Percentiles rank a stretch among this genome's conserved stretches.
Conservation (phyloP, 1,284 basidiomycete species). For the Ustilago hordei region DNA sequence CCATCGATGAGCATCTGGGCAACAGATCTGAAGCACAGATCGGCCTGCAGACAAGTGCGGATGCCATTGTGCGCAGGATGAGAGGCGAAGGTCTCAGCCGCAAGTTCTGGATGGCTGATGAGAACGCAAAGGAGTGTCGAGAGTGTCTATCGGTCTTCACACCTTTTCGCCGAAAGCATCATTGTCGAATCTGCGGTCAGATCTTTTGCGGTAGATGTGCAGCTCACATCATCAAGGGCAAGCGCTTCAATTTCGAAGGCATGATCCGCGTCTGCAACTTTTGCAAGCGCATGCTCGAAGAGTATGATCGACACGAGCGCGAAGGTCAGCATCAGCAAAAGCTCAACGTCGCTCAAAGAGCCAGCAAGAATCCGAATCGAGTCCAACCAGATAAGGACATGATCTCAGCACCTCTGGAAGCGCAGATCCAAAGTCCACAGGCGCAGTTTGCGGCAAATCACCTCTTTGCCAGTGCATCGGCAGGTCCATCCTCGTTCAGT, state of each 20-base stretch:
- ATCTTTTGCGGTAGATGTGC: slow-evolving; percentile 76
- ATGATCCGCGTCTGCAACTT: slow-evolving; percentile 93
- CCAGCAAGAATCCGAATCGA: slow-evolving; percentile 44
- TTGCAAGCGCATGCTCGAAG: slow-evolving; percentile 89
- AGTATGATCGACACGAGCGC: slow-evolving; percentile 71
- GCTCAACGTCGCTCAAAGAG: slow-evolving; percentile 34
- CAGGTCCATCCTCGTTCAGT: slow-evolving; percentile 31
- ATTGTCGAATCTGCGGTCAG: slow-evolving; percentile 69
- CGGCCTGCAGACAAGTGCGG: slow-evolving; percentile 60
- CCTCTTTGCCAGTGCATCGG: slow-evolving; percentile 54
- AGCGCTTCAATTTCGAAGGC: slow-evolving; percentile 91
- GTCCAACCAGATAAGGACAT: slow-evolving; percentile 54
- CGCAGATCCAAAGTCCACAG: slow-evolving; percentile 61
- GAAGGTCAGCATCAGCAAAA: slow-evolving; percentile 31
- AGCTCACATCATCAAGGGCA: slow-evolving; percentile 94
- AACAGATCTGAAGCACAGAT: slow-evolving; percentile 36
- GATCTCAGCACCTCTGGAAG: slow-evolving; percentile 70
- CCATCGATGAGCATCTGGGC: slow-evolving; percentile 43
- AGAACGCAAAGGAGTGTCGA: slow-evolving; percentile 83
- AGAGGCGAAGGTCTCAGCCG: slow-evolving; percentile 63
- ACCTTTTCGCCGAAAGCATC: slow-evolving; percentile 65
- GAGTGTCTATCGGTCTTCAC: slow-evolving; percentile 66
- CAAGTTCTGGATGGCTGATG: slow-evolving; percentile 75
- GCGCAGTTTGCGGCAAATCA: slow-evolving; percentile 64
- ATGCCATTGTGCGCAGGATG: slow-evolving; percentile 60